Evolutionary conservation across 495 filamentous ascomycete species (phyloP).

Genomic region (Daldinia loculata): DNA sequence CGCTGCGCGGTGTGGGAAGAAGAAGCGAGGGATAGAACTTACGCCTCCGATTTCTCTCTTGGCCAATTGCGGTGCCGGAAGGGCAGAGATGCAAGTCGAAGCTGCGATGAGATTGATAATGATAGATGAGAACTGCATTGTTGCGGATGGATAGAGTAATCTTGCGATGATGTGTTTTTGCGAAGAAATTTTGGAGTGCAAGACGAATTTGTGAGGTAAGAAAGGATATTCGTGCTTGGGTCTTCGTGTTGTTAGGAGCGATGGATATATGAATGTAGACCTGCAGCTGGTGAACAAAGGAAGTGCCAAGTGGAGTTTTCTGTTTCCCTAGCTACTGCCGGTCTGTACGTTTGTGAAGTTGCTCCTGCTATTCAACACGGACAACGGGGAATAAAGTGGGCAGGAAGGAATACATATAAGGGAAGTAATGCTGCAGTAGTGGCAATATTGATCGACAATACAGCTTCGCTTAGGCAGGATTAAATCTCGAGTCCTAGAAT

Average conservation of each 20-base stretch:
- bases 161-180: constrained; percentile 10
- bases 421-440: constrained; percentile 1
- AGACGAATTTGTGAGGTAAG: not conserved
- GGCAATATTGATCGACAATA: constrained; percentile 22
- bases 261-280: not conserved
- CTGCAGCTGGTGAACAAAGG: constrained; percentile 17
- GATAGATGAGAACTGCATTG: constrained; percentile 37
- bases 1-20: not conserved
- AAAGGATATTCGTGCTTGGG: not conserved
- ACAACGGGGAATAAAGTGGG: constrained; percentile 13
- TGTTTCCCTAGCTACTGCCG: constrained; percentile 4
- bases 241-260: constrained; percentile 5
- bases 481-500: constrained; percentile 15
- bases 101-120: constrained; percentile 33
- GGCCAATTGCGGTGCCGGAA: constrained; percentile 13
- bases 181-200: not conserved
- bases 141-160: not conserved
- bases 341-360: not conserved
- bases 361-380: constrained; percentile 16
- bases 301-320: constrained; percentile 4
- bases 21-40: constrained; percentile 27
- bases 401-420: constrained; percentile 25
- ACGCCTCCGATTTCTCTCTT: constrained; percentile 49
- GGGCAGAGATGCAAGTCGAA: constrained; percentile 31
- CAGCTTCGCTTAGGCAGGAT: constrained; percentile 16